Percentiles rank a stretch among this genome's conserved stretches.
Evolutionary conservation across 2,329 filamentous ascomycete species (phyloP).

Genomic region (Paramyrothecium sp.): DNA sequence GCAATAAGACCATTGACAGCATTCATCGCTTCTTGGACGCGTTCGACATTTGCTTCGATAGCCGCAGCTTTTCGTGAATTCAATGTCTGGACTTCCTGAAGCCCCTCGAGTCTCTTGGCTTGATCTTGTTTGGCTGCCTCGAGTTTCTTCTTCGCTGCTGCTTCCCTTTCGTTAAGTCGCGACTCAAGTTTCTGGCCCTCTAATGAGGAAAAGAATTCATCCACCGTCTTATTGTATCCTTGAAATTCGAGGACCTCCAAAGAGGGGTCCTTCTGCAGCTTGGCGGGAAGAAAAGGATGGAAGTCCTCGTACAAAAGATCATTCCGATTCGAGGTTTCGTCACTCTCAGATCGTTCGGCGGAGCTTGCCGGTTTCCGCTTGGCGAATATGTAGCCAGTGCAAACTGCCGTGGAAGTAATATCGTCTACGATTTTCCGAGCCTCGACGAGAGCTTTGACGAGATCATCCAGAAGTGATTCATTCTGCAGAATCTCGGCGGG

Average conservation of each 20-base stretch:
- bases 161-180: conserved; percentile 76
- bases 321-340: conserved; percentile 34
- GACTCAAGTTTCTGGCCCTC: conserved; percentile 92
- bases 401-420: conserved; percentile 63
- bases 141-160: conserved; percentile 77
- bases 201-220: conserved; percentile 95
- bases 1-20: conserved; percentile 89
- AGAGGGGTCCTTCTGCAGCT: conserved; percentile 67
- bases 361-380: conserved; percentile 46
- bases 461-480: conserved; percentile 59
- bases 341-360: conserved; percentile 24
- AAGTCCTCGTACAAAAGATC: conserved; percentile 86
- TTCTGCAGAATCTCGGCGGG: conserved; percentile 69
- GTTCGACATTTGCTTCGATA: conserved; percentile 85
- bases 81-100: conserved; percentile 77
- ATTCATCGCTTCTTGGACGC: conserved; percentile 89
- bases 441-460: conserved; percentile 67
- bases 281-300: conserved; percentile 83
- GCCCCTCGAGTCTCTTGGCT: conserved; percentile 75
- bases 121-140: conserved; percentile 85
- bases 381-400: conserved; percentile 86
- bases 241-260: conserved; percentile 74
- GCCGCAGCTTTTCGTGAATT: conserved; percentile 87
- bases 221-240: conserved; percentile 88
- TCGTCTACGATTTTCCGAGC: conserved; percentile 68